Evolutionary conservation across 2,329 filamentous ascomycete species (phyloP), one percentile per base, ranked within the genome.

Genomic region (Phyllosticta citrichinensis): DNA sequence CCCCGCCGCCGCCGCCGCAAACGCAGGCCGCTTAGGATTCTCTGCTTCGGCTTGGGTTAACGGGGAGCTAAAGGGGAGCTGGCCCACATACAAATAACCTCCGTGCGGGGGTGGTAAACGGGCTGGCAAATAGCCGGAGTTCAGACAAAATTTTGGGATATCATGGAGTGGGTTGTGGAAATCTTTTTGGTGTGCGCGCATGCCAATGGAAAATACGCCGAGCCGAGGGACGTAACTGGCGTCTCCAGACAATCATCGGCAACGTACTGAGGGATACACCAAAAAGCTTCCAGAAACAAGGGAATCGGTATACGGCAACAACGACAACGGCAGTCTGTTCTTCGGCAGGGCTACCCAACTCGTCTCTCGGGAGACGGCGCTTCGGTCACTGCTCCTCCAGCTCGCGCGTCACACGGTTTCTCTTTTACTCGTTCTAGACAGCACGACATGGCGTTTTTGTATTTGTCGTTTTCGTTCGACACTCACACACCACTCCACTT

Each of bases 1-100:
- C 76, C 19, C 79, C 78, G 11, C 77, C 77, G 51, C 76, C 77
- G 60, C 78, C 77, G 30, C 75, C 76, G 22, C 63, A 69, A 53
- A 35, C 55, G 35, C 56, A 62, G 56, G 56, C 57, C 12, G 61
- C 61, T 22, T 56, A 57, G 59, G 59, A 56, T 56, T 47, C 51
- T 53, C 40, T 47, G 52, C 20, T 53, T 24, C 20, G 25, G 52
- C 20, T 53, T 24, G 52, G 52, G 19, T 53, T 53, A 27, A 53
- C 52, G 52, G 52, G 52, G 52, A 53, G 52, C 25, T 53, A 53
- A 53, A 52, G 25, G 52, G 40, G 40, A 47, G 12, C 40, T 14
- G 40, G 40, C 40, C 40, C 40, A 47, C 35, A 11, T 3, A 40
- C 35, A 35, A 22, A 22, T 22, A 22, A 22, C 22, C 22, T 22